Evolutionary conservation across 345 rosid species (phyloP), one percentile per base, ranked within the genome.

Genomic region (Dipteronia dyeriana): DNA sequence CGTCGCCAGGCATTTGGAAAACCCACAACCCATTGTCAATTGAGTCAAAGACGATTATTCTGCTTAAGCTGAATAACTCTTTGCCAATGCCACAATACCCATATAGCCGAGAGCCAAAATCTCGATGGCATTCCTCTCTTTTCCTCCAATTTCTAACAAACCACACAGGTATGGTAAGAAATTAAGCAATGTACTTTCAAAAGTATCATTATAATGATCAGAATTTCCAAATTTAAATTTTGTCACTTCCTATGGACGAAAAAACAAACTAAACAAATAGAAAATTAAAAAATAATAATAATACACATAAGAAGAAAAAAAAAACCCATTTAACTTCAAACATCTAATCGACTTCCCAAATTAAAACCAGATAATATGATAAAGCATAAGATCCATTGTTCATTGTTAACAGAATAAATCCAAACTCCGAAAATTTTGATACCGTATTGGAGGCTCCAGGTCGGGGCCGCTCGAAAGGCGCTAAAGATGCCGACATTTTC

Each of bases 401-500:
- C 77, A 73, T n/a, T 39, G 23, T 56, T 66, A 31, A 2, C 34
- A 68, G 49, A 64, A 17, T 6, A 69, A 73, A 45, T 45, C 68
- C 38, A 71, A 75, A 51, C 72, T 39, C 9, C 29, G 68, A 34
- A 75, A 65, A n/a, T n/a, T 19, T 38, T 53, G 64, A 75, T 86
- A 95, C 98, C 98, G 94, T 87, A 84, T 91, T 93, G 14, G 97
- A 82, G 71, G 87, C 79, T 67, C 89, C 87, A 29, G 45, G 85
- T 75, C 95, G 87, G 4, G 94, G 91, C 77, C 97, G 93, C 87
- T 94, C 98, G 82, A 92, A 85, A 84, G 92, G 90, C 74, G 94
- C 90, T 84, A 89, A 74, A 77, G 98, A 83, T 89, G 86, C 88
- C 84, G 95, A 91, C 98, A 95, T 95, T 88, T 84, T 68, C 79